Evolutionary conservation across 495 filamentous ascomycete species (phyloP), one percentile per base, ranked within the genome.

Genomic region (Zalerion maritima): DNA sequence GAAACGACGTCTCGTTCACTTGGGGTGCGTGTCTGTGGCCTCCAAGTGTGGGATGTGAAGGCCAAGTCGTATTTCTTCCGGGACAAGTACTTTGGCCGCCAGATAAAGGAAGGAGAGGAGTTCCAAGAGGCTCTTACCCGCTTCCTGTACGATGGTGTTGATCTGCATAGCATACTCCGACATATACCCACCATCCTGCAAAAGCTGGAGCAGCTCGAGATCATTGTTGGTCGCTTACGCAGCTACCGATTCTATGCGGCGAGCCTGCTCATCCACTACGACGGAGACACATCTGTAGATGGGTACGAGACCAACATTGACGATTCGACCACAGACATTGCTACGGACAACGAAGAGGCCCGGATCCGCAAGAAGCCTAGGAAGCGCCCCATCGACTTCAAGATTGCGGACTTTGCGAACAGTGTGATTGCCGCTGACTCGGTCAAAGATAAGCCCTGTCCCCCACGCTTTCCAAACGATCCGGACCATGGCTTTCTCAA

Each of bases 331-430:
- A 66, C 57, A 2, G 58, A 64, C 24, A 54, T 59, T 18, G 45
- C 54, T 11, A 64, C 61, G 10, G 67, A 73, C 22, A 59, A 60
- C 13, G 64, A 69, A 34, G 58, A 60, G 28, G 31, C 31, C 2
- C 36, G 42, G 38, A 29, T 36, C 30, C 35, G 24, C 28, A 57
- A 47, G 34, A 45, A 46, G 25, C 50, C 49, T 9, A 53, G 45
- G 25, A 44, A 43, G 33, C 49, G 55, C 6, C 64, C 75, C 28
- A 81, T 97, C 35, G 78, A 92, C 43, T 67, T 97, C 47, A 94
- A 94, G 52, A 92, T 97, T 48, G 86, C 93, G 24, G 89, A 97
- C 49, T 97, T 97, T 60, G 89, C 89, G 15, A 97, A 97, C 46
- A 94, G 86, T 39, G 78, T 96, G 5, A 94, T 84, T 6, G 78